Evolutionary conservation across 768 basidiomycete genomes (phyloP), one percentile per base, ranked within the genome.

Genomic region (Sutorius australiensis): DNA sequence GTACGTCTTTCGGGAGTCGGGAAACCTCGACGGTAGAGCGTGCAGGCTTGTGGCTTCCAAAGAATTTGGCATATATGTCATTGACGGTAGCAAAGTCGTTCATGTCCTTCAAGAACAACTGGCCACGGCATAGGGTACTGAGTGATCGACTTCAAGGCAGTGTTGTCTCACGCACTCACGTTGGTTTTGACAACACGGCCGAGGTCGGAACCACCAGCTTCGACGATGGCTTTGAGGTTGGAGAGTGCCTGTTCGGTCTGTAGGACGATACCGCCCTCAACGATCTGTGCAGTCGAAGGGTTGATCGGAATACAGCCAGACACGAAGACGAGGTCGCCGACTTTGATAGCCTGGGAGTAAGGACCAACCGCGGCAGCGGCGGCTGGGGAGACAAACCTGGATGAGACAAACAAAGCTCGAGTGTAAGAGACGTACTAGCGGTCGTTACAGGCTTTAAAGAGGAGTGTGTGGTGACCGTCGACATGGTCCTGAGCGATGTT

Each of bases 31-130:
- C 91, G 31, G 89, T 84, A 30, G 93, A 93, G 56, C 97, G 79
- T 4, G 97, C 94, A 43, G 97, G 95, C 71, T 90, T 94, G 74
- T 95, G 90, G 31, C 82, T 78, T 10, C 90, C 93, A 67, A 98
- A 98, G 72, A 90, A 87, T 50, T 81, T 75, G 33, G 81, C 80
- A 68, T 97, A 98, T 56, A 93, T 76, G 14, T 71, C 80, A 69
- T 98, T 98, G 62, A 97, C 83, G 37, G 79, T 73, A 4, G 65
- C 83, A 66, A 98, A 98, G 70, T 99, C 90, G 59, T 90, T 77
- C 92, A 98, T 95, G 56, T 81, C 75, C 70, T 95, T 92, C 67
- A 98, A 72, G 75, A 97, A 98, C 24, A 95, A 87, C 92, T 94
- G 32, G 44, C 24, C 44, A 17, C 17, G 17, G 32, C 32, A 31